Evolutionary conservation across 2,329 filamentous ascomycete species (phyloP).

Genomic region (Endoconidiophora laricicola): DNA sequence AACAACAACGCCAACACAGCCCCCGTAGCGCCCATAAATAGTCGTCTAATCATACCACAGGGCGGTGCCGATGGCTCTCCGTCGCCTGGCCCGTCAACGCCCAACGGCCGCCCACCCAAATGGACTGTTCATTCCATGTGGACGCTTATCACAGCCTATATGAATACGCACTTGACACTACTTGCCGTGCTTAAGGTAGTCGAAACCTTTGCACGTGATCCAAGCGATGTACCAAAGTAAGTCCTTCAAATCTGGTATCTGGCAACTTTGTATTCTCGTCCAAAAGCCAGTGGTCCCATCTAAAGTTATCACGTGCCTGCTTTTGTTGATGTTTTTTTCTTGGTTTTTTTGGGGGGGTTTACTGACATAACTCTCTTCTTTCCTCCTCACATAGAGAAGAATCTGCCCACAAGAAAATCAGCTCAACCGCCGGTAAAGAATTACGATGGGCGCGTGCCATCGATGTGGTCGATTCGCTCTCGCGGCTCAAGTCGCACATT

Average conservation of each 20-base stretch:
- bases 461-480: slow-evolving; percentile 2
- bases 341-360: background rate
- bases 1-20: too few relatives aligned
- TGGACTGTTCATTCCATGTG: slow-evolving; percentile 37
- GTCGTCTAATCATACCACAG: slow-evolving; percentile 1
- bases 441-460: slow-evolving; percentile 28
- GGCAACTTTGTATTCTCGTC: background rate
- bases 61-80: slow-evolving; percentile 14
- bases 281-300: too few relatives aligned
- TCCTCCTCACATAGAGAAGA: slow-evolving; percentile 26
- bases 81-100: slow-evolving; percentile 18
- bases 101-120: slow-evolving; percentile 35
- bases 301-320: background rate
- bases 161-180: slow-evolving; percentile 37
- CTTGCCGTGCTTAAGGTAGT: slow-evolving; percentile 11
- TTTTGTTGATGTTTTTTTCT: background rate
- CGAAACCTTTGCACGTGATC: slow-evolving; percentile 9
- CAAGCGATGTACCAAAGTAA: slow-evolving; percentile 12
- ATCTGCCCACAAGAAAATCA: slow-evolving; percentile 42
- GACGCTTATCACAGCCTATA: slow-evolving; percentile 37
- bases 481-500: slow-evolving; percentile 9
- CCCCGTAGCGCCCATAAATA: background rate
- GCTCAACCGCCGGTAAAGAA: slow-evolving; percentile 39
- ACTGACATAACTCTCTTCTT: background rate
- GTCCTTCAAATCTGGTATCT: background rate